A percentile compares a stretch with the other conserved stretches of the same genome.
Conservation (phyloP, 495 filamentous ascomycete species). For the Clohesyomyces aquaticus region DNA sequence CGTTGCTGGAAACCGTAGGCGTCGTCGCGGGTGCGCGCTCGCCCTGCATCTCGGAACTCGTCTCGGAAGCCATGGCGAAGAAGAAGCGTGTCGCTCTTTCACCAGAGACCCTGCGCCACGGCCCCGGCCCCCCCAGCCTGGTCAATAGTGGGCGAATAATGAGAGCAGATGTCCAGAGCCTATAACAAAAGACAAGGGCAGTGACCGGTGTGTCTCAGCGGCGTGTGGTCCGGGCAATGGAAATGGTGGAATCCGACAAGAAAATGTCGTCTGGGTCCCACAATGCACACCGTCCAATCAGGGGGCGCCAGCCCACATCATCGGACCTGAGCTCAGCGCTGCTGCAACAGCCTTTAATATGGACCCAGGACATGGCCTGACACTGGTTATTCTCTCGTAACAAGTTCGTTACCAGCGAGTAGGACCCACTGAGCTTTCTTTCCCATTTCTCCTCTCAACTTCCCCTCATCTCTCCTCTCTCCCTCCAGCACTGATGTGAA, state of each 20-base stretch:
- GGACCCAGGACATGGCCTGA: background rate
- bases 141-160: constrained; percentile 14
- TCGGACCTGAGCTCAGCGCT: constrained; percentile 3
- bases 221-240: background rate
- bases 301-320: constrained; percentile 12
- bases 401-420: background rate
- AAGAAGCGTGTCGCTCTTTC: background rate
- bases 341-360: constrained; percentile 6
- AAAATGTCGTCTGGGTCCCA: constrained; percentile 13
- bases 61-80: constrained; percentile 13
- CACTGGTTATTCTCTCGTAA: background rate
- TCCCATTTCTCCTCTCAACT: background rate
- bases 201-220: background rate
- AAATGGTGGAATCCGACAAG: constrained; percentile 1
- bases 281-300: constrained; percentile 9
- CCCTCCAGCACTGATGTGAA: background rate
- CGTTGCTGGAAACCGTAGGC: background rate
- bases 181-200: background rate
- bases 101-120: constrained; percentile 1
- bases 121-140: background rate
- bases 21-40: background rate
- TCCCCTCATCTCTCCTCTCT: background rate
- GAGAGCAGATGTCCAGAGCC: background rate
- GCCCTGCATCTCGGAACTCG: constrained; percentile 18
- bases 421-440: background rate